Evolutionary conservation across 2,329 filamentous ascomycete species (phyloP), one percentile per base, ranked within the genome.

Genomic region (Didymella lethalis): DNA sequence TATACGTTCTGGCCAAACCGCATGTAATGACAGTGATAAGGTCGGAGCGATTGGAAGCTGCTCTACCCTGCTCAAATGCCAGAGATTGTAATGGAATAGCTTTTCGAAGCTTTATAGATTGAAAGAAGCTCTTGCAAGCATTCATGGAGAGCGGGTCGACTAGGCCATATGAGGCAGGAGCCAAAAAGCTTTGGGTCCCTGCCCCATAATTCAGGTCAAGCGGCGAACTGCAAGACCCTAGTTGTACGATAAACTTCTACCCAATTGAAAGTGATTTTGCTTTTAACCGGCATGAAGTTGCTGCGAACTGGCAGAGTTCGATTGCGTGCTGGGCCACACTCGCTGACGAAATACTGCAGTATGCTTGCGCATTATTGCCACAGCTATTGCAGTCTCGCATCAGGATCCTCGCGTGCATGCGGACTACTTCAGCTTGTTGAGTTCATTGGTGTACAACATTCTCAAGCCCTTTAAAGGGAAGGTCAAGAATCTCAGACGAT

Each of bases 111-210:
- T 56, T 56, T 53, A 31, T 49, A 38, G 31, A 34, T 41, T 31
- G 31, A 26, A 7, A 26, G 52, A 60, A 60, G 57, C 57, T 53
- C 44, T 38, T 49, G 48, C 52, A 60, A 56, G 53, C 57, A 53
- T 60, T 56, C 57, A 56, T 52, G 20, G 25, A 5, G 28, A 25
- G 32, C 7, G 25, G 26, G 10, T 40, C 23, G 18, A 28, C 57
- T 56, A 60, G 34, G 26, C 53, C 36, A 2, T 7, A 48, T 45
- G 4, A 41, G 45, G 57, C 43, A 60, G 57, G 57, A 53, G 53
- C 31, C 28, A 59, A 59, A 18, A 34, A 29, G 40, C 4, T 29
- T 14, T 38, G 44, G 31, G 43, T n/a, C 45, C 26, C 1, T 12
- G 54, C 25, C 46, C 46, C 56, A 50, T 25, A 53, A 46, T 6